A percentile compares a stretch with the other conserved stretches of the same genome.
Conservation (phyloP, 176 grass and related monocot species). For the Pontederia paniculata region DNA sequence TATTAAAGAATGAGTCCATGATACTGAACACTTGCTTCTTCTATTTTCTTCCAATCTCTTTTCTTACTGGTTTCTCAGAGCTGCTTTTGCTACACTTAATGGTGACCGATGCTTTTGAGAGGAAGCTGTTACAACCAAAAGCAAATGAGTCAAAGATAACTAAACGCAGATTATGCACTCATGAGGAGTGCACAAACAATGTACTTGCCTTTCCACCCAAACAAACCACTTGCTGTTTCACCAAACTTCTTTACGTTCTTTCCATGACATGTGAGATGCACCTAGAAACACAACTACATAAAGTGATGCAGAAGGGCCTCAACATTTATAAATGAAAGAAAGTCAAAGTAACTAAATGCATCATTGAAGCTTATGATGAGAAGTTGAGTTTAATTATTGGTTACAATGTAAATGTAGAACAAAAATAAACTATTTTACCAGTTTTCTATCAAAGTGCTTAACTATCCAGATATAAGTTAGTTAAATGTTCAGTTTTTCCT, state of each 20-base stretch:
- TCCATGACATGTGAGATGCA: slow-evolving; percentile 64
- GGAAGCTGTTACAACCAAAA: slow-evolving; percentile 37
- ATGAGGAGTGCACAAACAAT: not conserved
- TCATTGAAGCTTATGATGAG: too few relatives aligned
- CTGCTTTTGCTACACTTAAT: slow-evolving; percentile 69
- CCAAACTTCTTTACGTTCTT: slow-evolving; percentile 61
- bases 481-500: too few relatives aligned
- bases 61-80: slow-evolving; percentile 78
- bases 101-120: slow-evolving; percentile 69
- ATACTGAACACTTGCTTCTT: slow-evolving; percentile 34
- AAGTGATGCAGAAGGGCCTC: not conserved
- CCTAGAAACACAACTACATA: slow-evolving; percentile 25
- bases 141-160: not conserved
- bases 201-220: slow-evolving; percentile 79
- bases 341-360: too few relatives aligned
- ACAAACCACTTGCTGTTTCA: slow-evolving; percentile 67
- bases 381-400: too few relatives aligned
- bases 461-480: too few relatives aligned
- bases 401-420: too few relatives aligned
- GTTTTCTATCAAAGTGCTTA: too few relatives aligned
- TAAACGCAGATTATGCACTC: not conserved
- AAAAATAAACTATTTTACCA: too few relatives aligned
- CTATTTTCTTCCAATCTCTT: slow-evolving; percentile 53
- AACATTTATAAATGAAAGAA: too few relatives aligned
- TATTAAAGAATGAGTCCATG: not conserved